Conservation (phyloP, 2,329 filamentous ascomycete species). For the Diaporthe vexans region DNA sequence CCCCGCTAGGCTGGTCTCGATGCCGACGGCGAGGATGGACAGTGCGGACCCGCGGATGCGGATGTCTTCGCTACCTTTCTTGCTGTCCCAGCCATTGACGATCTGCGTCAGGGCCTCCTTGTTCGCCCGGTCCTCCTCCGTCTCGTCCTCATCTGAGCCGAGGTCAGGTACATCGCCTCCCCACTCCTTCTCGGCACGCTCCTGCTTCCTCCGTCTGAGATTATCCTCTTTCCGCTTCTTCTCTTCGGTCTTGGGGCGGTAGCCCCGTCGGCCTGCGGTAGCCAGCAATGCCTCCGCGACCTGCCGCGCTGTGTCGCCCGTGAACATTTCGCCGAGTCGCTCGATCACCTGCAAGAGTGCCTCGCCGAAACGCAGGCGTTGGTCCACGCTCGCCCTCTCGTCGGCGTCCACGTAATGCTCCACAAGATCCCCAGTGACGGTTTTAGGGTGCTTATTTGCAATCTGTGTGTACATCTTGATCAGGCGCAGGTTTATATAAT, state of each 20-base stretch:
- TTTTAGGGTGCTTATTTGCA: constrained; percentile 71
- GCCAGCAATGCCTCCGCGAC: constrained; percentile 72
- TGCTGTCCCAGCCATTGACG: constrained; percentile 77
- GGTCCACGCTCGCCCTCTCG: constrained; percentile 72
- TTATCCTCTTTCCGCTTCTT: constrained; percentile 67
- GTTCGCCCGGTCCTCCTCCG: constrained; percentile 59
- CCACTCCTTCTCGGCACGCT: constrained; percentile 67
- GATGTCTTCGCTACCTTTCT: constrained; percentile 76
- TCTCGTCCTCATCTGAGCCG: constrained; percentile 59
- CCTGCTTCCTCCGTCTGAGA: constrained; percentile 61
- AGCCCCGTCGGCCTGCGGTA: constrained; percentile 73
- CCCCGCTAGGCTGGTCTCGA: constrained; percentile 73
- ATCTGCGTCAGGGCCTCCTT: constrained; percentile 70
- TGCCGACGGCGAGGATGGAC: constrained; percentile 71
- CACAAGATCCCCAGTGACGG: constrained; percentile 73
- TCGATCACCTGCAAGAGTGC: constrained; percentile 76
- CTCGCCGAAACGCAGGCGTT: constrained; percentile 78
- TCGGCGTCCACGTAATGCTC: constrained; percentile 77
- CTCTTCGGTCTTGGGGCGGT: constrained; percentile 70
- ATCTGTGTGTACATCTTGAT: constrained; percentile 76
- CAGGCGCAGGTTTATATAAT: constrained; percentile 79
- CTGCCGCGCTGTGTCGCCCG: constrained; percentile 64
- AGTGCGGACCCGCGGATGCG: constrained; percentile 78
- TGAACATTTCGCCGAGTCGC: constrained; percentile 68
- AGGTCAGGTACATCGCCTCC: constrained; percentile 66